Base-by-base conservation (phyloP, 2,329 filamentous ascomycete genomes). In the Neocatenulostroma microsporum region DNA sequence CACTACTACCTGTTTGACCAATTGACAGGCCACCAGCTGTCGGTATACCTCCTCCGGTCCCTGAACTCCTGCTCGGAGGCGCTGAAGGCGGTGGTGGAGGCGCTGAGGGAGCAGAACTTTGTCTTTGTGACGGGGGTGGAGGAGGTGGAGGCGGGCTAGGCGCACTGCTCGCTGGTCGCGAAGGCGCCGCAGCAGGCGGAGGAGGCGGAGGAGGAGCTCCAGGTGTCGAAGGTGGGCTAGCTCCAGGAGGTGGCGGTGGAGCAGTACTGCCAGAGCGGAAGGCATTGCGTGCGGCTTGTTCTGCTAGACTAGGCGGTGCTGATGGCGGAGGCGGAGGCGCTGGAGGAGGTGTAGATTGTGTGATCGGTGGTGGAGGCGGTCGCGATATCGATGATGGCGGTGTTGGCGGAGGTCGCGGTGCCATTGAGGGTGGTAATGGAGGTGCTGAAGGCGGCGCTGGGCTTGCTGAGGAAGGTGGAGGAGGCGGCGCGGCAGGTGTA, bases 361-460 rank as follows among this genome's bases (percentile, higher is more conserved):
- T 41, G 47, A 29, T 41, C 34, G 30, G 36, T 30, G 52, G 26
- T 46, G 49, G 33, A 21, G 50, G 45, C 24, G 52, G 58, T 12
- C 53, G 56, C 5, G 54, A 43, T 8, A 44, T 42, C 20, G 51
- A 52, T 18, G 50, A 47, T 15, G 47, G 47, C 12, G 47, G 48
- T 39, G 39, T 61, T 11, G 64, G 62, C 27, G 65, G 62, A 19
- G 66, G 61, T 34, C 60, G 51, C 23, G 62, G 47, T 28, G 47
- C 40, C 10, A 14, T 34, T 20, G 57, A 55, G 8, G 61, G 57
- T 18, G 62, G 60, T 20, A 63, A 63, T 7, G 63, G 58, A 35
- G 67, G 63, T 11, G 63, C 60, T 31, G 55, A 49, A 25, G 63
- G 80, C 10, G 83, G 82, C 23, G 84, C 84, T 21, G 84, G 83